Evolutionary conservation across 1,139 yeast species (phyloP).

Genomic region (Taphrina deformans): DNA sequence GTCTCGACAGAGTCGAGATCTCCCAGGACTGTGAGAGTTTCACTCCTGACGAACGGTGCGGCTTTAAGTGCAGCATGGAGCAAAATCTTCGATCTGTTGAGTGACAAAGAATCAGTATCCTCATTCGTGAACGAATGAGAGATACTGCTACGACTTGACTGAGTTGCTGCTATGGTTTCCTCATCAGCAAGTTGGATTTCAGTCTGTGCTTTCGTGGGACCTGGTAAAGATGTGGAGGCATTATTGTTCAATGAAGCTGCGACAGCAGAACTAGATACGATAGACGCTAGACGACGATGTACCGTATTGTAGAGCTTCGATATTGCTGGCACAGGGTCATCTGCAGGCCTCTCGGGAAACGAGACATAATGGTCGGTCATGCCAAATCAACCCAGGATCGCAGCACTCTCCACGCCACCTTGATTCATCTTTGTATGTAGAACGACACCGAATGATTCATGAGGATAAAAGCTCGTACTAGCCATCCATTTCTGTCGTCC

Average conservation of each 20-base stretch:
- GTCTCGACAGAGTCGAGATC: slow-evolving; percentile 12
- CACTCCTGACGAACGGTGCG: slow-evolving; percentile 3
- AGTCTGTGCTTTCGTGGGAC: not conserved
- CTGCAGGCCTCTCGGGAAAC: slow-evolving; percentile 27
- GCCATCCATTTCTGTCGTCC: too few species aligned
- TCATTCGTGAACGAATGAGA: not conserved
- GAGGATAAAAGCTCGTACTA: too few species aligned
- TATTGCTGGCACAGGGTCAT: slow-evolving; percentile 21
- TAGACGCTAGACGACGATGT: slow-evolving; percentile 25
- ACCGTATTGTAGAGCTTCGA: slow-evolving; percentile 14
- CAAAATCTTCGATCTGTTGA: not conserved
- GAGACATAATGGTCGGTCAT: slow-evolving; percentile 16
- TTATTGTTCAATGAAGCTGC: not conserved
- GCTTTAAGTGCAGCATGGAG: slow-evolving; percentile 5
- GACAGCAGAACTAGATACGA: not conserved
- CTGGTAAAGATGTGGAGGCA: not conserved
- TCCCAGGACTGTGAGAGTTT: slow-evolving; percentile 5
- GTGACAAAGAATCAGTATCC: not conserved
- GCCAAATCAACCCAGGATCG: too few species aligned
- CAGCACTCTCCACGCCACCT: too few species aligned
- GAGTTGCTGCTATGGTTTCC: not conserved
- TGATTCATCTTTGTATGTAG: too few species aligned
- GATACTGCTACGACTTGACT: not conserved
- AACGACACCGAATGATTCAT: too few species aligned
- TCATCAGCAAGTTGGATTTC: not conserved